Conservation (phyloP, 805 yeast genomes). For the Monosporozyma yasuniensis region DNA sequence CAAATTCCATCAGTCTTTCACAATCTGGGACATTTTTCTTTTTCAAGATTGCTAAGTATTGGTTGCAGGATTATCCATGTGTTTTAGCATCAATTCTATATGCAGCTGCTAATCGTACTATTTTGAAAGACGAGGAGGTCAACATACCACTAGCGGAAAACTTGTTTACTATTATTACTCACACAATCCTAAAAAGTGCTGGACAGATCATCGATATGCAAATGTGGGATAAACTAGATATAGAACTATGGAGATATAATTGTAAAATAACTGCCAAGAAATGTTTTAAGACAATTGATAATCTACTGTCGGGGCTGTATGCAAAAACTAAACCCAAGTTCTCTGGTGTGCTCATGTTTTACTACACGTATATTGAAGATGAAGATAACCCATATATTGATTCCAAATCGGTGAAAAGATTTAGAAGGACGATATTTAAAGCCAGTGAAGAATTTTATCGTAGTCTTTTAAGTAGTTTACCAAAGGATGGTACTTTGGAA, state of each 20-base stretch:
- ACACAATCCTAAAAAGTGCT: slow-evolving; percentile 16
- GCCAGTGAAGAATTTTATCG: slow-evolving; percentile 40
- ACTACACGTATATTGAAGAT: slow-evolving; percentile 42
- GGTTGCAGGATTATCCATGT: slow-evolving; percentile 46
- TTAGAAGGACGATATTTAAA: slow-evolving; percentile 31
- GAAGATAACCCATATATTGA: slow-evolving; percentile 34
- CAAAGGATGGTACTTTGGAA: slow-evolving; percentile 47
- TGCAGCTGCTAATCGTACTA: slow-evolving; percentile 38
- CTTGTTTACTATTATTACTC: slow-evolving; percentile 28
- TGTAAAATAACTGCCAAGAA: slow-evolving; percentile 39
- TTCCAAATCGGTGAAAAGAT: slow-evolving; percentile 31
- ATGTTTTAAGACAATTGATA: slow-evolving; percentile 38
- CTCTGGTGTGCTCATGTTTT: slow-evolving; percentile 41
- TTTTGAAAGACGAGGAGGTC: slow-evolving; percentile 27
- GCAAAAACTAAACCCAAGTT: slow-evolving; percentile 47
- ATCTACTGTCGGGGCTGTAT: slow-evolving; percentile 35
- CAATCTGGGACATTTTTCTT: slow-evolving; percentile 39
- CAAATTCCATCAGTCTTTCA: slow-evolving; percentile 26
- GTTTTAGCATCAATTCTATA: slow-evolving; percentile 43
- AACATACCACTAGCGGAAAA: slow-evolving; percentile 26
- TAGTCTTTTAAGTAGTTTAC: slow-evolving; percentile 40
- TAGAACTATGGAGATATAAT: slow-evolving; percentile 41
- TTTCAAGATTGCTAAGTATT: slow-evolving; percentile 38
- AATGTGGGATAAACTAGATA: slow-evolving; percentile 39
- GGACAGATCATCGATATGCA: slow-evolving; percentile 17